Evolutionary conservation across 139 green algal species (phyloP).

Genomic region (Ettlia oleoabundans): DNA sequence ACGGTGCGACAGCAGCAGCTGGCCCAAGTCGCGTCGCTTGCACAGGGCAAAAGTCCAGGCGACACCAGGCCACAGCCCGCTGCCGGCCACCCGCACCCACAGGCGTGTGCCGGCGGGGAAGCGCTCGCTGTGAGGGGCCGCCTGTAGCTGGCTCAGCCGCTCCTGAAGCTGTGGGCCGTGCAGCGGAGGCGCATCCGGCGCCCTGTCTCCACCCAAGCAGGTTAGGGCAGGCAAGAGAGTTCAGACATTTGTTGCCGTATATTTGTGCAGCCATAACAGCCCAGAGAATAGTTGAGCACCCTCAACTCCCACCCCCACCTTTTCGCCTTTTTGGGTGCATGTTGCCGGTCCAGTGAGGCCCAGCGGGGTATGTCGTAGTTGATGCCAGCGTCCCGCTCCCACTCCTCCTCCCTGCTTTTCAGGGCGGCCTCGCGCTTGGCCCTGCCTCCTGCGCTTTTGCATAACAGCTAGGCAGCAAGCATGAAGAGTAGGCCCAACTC

Average conservation of each 20-base stretch:
- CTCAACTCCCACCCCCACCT: too few species aligned
- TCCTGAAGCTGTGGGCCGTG: conserved; percentile 16
- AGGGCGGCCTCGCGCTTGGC: neutral
- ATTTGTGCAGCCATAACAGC: too few species aligned
- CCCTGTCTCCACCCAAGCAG: too few species aligned
- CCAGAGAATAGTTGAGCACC: too few species aligned
- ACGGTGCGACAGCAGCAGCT: conserved; percentile 53
- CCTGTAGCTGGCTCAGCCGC: conserved; percentile 4
- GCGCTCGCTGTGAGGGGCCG: neutral
- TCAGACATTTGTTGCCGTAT: too few species aligned
- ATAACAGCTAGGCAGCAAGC: neutral
- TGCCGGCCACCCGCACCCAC: conserved; percentile 43
- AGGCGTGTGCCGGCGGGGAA: conserved; percentile 29
- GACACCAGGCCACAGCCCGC: conserved; percentile 60
- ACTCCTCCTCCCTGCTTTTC: neutral
- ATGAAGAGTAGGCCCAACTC: too few species aligned
- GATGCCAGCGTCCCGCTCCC: neutral
- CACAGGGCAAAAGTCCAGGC: conserved; percentile 60
- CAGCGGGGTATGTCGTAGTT: conserved; percentile 13
- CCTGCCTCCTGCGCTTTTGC: neutral
- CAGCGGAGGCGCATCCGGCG: conserved; percentile 13
- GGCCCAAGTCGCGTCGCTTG: conserved; percentile 43
- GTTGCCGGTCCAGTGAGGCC: conserved; percentile 3
- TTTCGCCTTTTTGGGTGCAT: conserved; percentile 9
- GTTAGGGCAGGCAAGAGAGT: too few species aligned